Evolutionary conservation across 1,284 basidiomycete genomes (phyloP), one percentile per base, ranked within the genome.

Genomic region (Stygiomarasmius scandens): DNA sequence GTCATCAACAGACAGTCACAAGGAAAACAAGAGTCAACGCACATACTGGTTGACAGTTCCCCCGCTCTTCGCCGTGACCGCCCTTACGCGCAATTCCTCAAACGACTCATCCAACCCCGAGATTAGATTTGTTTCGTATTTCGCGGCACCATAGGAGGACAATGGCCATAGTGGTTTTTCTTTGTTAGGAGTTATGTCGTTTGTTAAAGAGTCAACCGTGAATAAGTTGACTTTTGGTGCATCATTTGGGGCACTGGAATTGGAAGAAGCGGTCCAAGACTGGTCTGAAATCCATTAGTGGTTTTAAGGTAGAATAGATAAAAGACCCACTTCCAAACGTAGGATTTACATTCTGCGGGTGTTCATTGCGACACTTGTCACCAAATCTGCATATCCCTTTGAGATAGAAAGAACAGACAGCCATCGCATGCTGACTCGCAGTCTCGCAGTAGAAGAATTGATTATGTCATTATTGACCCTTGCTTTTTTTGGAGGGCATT

Each of bases 111-210:
- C 95, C 29, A 90, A 74, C 1, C 84, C 86, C 3, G 72, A 62
- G 16, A 97, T 72, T 5, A 96, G 65, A 49, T 81, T 86, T 0
- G 86, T 87, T 64, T 95, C 92, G 54, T 82, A 69, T 67, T 95
- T 95, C 0, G 86, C 85, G 22, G 91, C 85, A 0, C 82, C 94
- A 69, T 91, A 97, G 0, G 84, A 89, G 0, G 92, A 88, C 0
- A 96, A 74, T n/a, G 89, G 87, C 89, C 92, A 98, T 6, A 82
- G 55, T 0, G 95, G 95, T 64, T 85, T 86, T 20, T 93, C 91
- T 3, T 71, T 72, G 16, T 71, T 71, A 5, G 72, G 68, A 2
- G 82, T 84, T n/a, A 93, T 66, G 65, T 93, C 92, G 44, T 73
- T 76, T 14, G 69, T 67, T 41, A 41, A 41, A 41, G 38, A 41